Base-by-base conservation (phyloP, 106 monocot genomes). In the Dioscorea alata region DNA sequence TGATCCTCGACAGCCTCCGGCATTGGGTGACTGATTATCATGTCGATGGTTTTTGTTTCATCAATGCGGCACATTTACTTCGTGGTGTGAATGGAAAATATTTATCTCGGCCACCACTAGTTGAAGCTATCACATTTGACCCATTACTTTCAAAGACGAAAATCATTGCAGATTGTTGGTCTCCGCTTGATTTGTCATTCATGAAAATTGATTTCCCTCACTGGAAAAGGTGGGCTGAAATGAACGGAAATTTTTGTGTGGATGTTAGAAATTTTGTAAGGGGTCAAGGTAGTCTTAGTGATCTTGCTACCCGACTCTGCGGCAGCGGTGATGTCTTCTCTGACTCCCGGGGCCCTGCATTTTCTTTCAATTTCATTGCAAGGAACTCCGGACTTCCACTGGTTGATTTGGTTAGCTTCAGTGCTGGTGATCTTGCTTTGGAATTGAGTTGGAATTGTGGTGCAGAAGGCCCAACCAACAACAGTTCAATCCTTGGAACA, bases 401-500 rank as follows among this genome's bases (percentile, higher is more conserved):
- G 50, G 83, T 90, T 69, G 94, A 91, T 75, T 72, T 95, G 68
- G 90, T 95, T 50, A 95, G 90, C 70, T 95, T 83, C 70, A 86
- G 82, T 69, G 68, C 49, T 8, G 34, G 34, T 23, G 70, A 77
- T 16, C 84, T 84, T 67, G 76, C 76, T 10, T 81, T 79, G 31
- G 90, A 95, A 59, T 53, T 83, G 32, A 90, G 90, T 73, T 95
- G 94, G 90, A 95, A 95, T 64, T 95, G 94, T 73, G 94, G 94
- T n/a, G 75, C 70, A 73, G 87, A 90, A 83, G 94, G 90, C 33
- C 68, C 83, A 23, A 88, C 90, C 12, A 73, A 75, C 42, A 53
- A 76, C 50, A 75, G 20, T 34, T 33, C 35, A 63, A 77, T 95
- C 57, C 88, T 90, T 50, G 81, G 83, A 57, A 79, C 63, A 33